phyloP scores from a whole-genome alignment of 495 filamentous ascomycete species.

The Evernia prunastri region DNA sequence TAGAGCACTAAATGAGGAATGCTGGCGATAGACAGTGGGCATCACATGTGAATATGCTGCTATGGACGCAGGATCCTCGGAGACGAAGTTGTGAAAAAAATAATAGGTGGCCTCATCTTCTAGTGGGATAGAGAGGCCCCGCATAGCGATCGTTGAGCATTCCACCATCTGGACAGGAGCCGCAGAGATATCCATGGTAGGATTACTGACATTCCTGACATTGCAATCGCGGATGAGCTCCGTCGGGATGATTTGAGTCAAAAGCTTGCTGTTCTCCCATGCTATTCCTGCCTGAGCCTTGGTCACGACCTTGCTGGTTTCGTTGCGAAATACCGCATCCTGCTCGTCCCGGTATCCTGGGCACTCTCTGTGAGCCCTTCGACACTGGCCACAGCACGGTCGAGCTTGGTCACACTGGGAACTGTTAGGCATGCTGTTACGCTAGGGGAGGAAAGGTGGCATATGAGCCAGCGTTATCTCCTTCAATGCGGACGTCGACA shows the following conservation, averaged over 20 bases:
- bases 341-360: slow-evolving; percentile 64
- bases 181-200: not conserved
- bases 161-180: not conserved
- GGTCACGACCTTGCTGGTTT: slow-evolving; percentile 59
- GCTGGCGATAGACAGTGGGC: slow-evolving; percentile 17
- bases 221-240: slow-evolving; percentile 26
- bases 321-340: slow-evolving; percentile 66
- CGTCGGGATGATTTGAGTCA: slow-evolving; percentile 16
- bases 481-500: not conserved
- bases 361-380: slow-evolving; percentile 57
- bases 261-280: slow-evolving; percentile 23
- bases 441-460: not conserved
- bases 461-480: not conserved
- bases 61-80: not conserved
- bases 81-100: slow-evolving; percentile 32
- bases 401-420: slow-evolving; percentile 59
- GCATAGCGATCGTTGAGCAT: slow-evolving; percentile 20
- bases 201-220: not conserved
- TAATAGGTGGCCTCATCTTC: slow-evolving; percentile 39
- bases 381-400: slow-evolving; percentile 62
- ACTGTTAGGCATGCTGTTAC: slow-evolving; percentile 8
- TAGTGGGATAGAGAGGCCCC: slow-evolving; percentile 25
- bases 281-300: slow-evolving; percentile 41
- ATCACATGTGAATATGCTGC: slow-evolving; percentile 28
- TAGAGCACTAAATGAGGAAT: slow-evolving; percentile 32